These are phyloP conservation scores for Claviceps sp. DNA, from an alignment of 2,329 filamentous ascomycete species.

Conservation along the genomic window DNA sequence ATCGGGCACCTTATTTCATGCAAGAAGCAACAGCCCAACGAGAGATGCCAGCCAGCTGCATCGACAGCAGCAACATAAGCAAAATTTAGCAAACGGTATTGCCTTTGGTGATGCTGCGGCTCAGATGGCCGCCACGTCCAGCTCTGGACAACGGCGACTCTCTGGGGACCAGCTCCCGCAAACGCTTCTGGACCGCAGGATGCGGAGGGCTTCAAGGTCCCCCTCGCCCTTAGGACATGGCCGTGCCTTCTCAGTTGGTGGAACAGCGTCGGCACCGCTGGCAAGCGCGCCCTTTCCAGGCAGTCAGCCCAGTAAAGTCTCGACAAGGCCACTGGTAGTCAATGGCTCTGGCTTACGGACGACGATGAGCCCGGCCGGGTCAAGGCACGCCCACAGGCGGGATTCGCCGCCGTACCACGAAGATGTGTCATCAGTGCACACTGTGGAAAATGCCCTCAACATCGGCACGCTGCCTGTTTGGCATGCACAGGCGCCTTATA, in stretches of 20 bases:
- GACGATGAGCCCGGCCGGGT: slow-evolving; percentile 10
- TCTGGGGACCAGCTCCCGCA: slow-evolving; percentile 43
- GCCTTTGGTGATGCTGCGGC: slow-evolving; percentile 34
- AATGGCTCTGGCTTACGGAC: slow-evolving; percentile 32
- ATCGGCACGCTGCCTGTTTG: slow-evolving; percentile 10
- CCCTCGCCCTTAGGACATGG: slow-evolving; percentile 41
- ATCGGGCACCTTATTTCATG: slow-evolving; percentile 13
- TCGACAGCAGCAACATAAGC: slow-evolving; percentile 12
- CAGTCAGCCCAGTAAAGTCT: slow-evolving; percentile 17
- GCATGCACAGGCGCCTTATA: slow-evolving; percentile 1
- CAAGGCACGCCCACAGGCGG: slow-evolving; percentile 6
- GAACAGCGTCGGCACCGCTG: slow-evolving; percentile 25
- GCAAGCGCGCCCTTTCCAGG: slow-evolving; percentile 24
- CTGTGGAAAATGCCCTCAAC: slow-evolving; percentile 16
- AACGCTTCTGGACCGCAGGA: slow-evolving; percentile 37
- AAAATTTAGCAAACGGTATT: slow-evolving; percentile 23
- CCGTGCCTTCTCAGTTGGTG: slow-evolving; percentile 29
- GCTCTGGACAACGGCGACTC: slow-evolving; percentile 29
- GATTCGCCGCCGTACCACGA: slow-evolving; percentile 8
- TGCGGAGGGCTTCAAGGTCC: slow-evolving; percentile 39
- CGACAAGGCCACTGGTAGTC: slow-evolving; percentile 37
- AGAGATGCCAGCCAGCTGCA: slow-evolving; percentile 10
- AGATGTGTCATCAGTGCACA: slow-evolving; percentile 8
- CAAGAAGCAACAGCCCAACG: slow-evolving; percentile 15
- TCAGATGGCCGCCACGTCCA: slow-evolving; percentile 17